These are phyloP conservation scores for Ogataea trehaloabstinens DNA, from an alignment of 805 yeast species.

Conservation along the genomic window DNA sequence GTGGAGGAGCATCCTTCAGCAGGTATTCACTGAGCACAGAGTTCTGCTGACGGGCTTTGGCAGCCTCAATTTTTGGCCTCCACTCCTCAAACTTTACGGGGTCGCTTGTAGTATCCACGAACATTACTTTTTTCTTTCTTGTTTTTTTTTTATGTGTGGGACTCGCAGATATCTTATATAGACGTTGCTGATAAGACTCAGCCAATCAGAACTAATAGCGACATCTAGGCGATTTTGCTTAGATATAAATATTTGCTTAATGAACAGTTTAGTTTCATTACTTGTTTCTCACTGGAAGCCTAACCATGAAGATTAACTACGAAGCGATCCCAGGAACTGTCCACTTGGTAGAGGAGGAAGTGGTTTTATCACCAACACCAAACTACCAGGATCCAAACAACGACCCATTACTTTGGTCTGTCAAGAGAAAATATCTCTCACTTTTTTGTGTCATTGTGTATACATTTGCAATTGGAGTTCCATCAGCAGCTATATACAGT, in stretches of 20 bases:
- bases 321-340: slow-evolving; percentile 10
- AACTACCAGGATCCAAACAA: slow-evolving; percentile 64
- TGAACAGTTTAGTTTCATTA: no score
- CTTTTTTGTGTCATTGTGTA: slow-evolving; percentile 43
- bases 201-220: not conserved
- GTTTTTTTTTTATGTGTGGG: not conserved
- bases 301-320: slow-evolving; percentile 6
- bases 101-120: slow-evolving; percentile 9
- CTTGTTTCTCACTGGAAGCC: no score
- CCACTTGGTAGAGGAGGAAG: slow-evolving; percentile 12
- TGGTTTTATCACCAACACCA: slow-evolving; percentile 55
- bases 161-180: no score
- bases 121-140: no score
- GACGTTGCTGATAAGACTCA: no score
- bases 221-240: no score
- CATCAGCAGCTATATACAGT: slow-evolving; percentile 24
- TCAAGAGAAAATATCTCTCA: slow-evolving; percentile 42
- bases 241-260: no score
- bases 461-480: slow-evolving; percentile 24
- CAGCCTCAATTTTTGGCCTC: slow-evolving; percentile 34
- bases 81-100: slow-evolving; percentile 16
- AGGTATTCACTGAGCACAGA: slow-evolving; percentile 24
- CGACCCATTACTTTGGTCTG: slow-evolving; percentile 66
- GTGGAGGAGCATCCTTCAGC: slow-evolving; percentile 14
- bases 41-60: slow-evolving; percentile 24